Evolutionary conservation across 2,329 filamentous ascomycete genomes (phyloP).

Genomic region (Neofusicoccum umdonicola): DNA sequence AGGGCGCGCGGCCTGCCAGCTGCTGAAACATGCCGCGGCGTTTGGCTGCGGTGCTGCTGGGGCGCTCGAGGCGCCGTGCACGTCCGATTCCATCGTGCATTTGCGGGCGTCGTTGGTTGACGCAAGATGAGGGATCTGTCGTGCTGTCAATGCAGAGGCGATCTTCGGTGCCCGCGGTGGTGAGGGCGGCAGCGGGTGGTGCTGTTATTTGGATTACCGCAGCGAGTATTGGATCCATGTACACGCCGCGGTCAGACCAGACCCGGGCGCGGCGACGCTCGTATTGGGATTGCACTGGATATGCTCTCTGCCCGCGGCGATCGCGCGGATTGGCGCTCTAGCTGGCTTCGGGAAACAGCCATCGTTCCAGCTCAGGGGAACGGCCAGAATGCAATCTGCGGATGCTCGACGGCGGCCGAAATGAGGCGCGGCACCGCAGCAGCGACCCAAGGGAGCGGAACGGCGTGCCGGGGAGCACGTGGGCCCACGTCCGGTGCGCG

Average conservation of each 20-base stretch:
- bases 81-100: constrained; percentile 14
- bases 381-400: constrained; percentile 8
- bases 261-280: background rate
- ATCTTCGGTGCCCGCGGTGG: background rate
- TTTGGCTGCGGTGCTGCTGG: background rate
- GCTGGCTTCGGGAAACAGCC: background rate
- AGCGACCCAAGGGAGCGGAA: constrained; percentile 3
- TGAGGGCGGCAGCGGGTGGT: background rate
- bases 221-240: constrained; percentile 3
- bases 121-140: constrained; percentile 12
- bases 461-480: constrained; percentile 10
- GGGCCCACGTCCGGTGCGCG: background rate
- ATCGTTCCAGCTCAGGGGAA: constrained; percentile 4
- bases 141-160: constrained; percentile 7
- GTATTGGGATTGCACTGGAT: background rate
- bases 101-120: constrained; percentile 5
- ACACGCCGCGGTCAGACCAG: background rate
- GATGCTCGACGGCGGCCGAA: background rate
- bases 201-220: background rate
- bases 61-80: constrained; percentile 5
- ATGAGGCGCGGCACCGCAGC: constrained; percentile 9
- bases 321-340: background rate
- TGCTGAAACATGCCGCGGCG: constrained; percentile 13
- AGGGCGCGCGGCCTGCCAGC: background rate
- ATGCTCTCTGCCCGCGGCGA: background rate